These are phyloP conservation scores for Bocquillonia castaneifolia DNA, from an alignment of 441 rosid species.

Conservation along the genomic window DNA sequence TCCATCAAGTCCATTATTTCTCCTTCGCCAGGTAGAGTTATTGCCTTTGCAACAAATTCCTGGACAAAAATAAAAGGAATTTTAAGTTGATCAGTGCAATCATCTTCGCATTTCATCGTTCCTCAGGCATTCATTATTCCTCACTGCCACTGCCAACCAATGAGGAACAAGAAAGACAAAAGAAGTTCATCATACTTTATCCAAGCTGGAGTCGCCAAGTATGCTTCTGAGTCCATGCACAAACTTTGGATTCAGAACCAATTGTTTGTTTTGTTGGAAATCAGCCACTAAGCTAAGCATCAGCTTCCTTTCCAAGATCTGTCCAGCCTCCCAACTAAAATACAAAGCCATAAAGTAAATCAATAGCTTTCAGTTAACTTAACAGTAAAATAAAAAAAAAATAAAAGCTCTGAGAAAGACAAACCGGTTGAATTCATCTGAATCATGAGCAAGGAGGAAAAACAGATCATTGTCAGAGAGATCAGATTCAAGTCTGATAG, in stretches of 20 bases:
- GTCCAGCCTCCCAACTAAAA: constrained; percentile 97
- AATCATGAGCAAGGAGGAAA: constrained; percentile 94
- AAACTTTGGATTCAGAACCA: constrained; percentile 69
- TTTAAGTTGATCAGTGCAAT: constrained; percentile 12
- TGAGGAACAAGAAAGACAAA: not conserved
- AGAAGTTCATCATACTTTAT: constrained; percentile 47
- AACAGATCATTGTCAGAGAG: constrained; percentile 64
- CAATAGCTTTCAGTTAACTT: constrained; percentile 7
- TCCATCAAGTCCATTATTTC: constrained; percentile 98
- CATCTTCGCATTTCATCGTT: not conserved
- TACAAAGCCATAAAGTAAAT: constrained; percentile 13
- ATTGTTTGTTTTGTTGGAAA: constrained; percentile 65
- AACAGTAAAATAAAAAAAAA: constrained; percentile 1
- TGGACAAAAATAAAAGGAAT: constrained; percentile 29
- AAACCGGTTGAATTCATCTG: constrained; percentile 93
- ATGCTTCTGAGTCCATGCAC: constrained; percentile 73
- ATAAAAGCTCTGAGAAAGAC: constrained; percentile 22
- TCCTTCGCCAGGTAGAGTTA: constrained; percentile 89
- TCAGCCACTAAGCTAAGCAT: constrained; percentile 90
- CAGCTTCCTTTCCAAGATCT: constrained; percentile 79
- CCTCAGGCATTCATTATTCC: not conserved
- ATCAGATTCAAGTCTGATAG: constrained; percentile 84
- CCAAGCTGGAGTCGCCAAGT: constrained; percentile 67
- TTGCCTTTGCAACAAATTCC: constrained; percentile 91
- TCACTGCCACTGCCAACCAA: not conserved